Percentiles rank a stretch among this genome's conserved stretches.
Evolutionary conservation across 2,329 filamentous ascomycete species (phyloP).

Genomic region (Microcyclosporella mali): DNA sequence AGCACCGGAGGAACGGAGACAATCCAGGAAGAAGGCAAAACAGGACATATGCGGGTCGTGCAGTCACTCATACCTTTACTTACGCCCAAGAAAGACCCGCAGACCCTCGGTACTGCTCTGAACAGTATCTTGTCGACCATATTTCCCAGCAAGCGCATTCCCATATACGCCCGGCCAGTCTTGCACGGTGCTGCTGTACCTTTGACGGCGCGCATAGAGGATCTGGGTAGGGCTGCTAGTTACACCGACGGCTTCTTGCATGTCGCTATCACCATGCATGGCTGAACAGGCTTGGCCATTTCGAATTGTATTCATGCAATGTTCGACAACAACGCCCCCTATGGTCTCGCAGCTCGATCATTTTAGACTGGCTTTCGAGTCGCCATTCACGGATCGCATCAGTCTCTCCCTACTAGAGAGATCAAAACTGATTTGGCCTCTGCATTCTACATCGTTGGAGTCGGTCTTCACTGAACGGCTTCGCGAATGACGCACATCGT

Average conservation of each 20-base stretch:
- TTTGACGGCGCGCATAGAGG: constrained; percentile 71
- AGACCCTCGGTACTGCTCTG: constrained; percentile 71
- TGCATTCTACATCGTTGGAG: too few species aligned
- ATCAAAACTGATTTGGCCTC: too few species aligned
- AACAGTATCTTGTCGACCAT: constrained; percentile 69
- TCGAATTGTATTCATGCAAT: neutral
- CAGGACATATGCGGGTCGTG: constrained; percentile 47
- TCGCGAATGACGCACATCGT: too few species aligned
- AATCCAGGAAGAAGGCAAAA: constrained; percentile 28
- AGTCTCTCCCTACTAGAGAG: too few species aligned
- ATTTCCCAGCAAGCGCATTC: constrained; percentile 80
- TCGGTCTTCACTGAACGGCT: too few species aligned
- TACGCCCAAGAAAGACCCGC: constrained; percentile 45
- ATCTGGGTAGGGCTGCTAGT: constrained; percentile 72
- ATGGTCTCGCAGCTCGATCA: too few species aligned
- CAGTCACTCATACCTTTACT: constrained; percentile 63
- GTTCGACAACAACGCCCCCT: too few species aligned
- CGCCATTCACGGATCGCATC: too few species aligned
- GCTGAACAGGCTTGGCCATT: constrained; percentile 34
- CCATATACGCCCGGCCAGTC: constrained; percentile 75
- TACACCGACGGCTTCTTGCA: constrained; percentile 93
- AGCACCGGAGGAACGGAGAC: constrained; percentile 32
- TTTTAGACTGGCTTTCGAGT: too few species aligned
- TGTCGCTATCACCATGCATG: constrained; percentile 69
- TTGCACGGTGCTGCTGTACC: constrained; percentile 81